Evolutionary conservation across 345 rosid genomes (phyloP).

Genomic region (Lepidium aucheri): DNA sequence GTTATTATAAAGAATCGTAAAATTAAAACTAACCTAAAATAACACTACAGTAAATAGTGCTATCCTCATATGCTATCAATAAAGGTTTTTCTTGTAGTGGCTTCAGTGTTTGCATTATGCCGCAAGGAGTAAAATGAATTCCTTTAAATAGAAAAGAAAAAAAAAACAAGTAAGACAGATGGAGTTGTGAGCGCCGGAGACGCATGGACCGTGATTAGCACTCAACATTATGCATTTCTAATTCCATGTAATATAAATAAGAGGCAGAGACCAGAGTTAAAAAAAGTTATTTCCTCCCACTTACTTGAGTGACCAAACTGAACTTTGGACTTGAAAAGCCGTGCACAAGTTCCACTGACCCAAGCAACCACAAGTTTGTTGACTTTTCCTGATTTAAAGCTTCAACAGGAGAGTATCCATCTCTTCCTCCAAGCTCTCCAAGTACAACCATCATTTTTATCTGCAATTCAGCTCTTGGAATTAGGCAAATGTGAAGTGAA

Average conservation of each 20-base stretch:
- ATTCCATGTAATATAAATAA: neutral
- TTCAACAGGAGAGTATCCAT: constrained; percentile 93
- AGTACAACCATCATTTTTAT: constrained; percentile 93
- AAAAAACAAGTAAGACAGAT: too few relatives aligned
- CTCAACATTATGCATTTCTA: constrained; percentile 98
- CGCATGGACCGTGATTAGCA: constrained; percentile 99
- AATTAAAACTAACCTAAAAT: too few relatives aligned
- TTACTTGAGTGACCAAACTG: constrained; percentile 99
- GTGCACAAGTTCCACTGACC: constrained; percentile 99
- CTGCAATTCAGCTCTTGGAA: constrained; percentile 33
- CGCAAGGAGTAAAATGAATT: too few relatives aligned
- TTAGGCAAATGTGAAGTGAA: neutral
- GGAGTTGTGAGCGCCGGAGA: constrained; percentile 95
- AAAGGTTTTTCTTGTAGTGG: too few relatives aligned
- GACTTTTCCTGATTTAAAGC: constrained; percentile 88
- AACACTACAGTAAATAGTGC: too few relatives aligned
- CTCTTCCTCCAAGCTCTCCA: constrained; percentile 97
- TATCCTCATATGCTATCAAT: too few relatives aligned
- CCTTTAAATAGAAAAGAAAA: too few relatives aligned
- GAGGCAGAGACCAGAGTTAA: constrained; percentile 2
- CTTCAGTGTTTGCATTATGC: too few relatives aligned
- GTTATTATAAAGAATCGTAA: too few relatives aligned
- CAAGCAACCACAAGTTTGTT: constrained; percentile 96
- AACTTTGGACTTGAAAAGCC: constrained; percentile 94
- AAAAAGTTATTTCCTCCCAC: constrained; percentile 21